Percentiles rank a stretch among this genome's conserved stretches.
These are phyloP conservation scores for Arbutus unedo DNA, from an alignment of 148 eudicot genomes.

Conservation along the genomic window DNA sequence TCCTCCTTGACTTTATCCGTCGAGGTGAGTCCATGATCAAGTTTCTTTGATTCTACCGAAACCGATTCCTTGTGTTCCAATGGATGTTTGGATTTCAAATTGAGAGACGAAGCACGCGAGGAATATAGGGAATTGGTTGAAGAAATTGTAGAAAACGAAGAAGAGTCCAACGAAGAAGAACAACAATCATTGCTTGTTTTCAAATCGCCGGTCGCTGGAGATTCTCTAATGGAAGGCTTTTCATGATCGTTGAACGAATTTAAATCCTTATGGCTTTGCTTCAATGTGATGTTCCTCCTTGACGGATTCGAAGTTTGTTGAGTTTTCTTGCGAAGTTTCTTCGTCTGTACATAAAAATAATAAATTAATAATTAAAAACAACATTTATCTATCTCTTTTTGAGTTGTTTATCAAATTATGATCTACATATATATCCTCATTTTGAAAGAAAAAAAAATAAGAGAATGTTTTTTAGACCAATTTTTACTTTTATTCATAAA, in stretches of 20 bases:
- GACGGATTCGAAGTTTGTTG: not conserved
- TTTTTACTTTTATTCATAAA: too few relatives aligned
- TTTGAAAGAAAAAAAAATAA: too few relatives aligned
- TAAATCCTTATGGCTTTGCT: not conserved
- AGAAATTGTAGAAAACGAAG: not conserved
- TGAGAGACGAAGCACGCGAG: not conserved
- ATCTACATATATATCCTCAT: too few relatives aligned
- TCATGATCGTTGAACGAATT: not conserved
- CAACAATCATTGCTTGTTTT: not conserved
- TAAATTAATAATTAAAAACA: too few relatives aligned
- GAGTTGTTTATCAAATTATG: too few relatives aligned
- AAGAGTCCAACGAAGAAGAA: not conserved
- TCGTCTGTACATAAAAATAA: slow-evolving; percentile 7
- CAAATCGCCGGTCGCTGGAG: not conserved
- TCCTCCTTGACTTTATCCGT: not conserved
- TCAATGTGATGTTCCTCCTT: not conserved
- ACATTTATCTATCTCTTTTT: too few relatives aligned
- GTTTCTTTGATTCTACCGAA: not conserved
- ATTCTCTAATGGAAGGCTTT: not conserved
- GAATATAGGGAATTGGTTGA: not conserved
- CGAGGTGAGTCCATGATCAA: not conserved
- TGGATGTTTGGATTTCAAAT: not conserved
- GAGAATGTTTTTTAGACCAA: too few relatives aligned
- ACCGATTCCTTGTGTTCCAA: not conserved
- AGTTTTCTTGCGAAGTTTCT: slow-evolving; percentile 11